These are phyloP conservation scores for Anaeromyces robustus DNA, from an alignment of 192 early-diverging fungal species.

Conservation along the genomic window DNA sequence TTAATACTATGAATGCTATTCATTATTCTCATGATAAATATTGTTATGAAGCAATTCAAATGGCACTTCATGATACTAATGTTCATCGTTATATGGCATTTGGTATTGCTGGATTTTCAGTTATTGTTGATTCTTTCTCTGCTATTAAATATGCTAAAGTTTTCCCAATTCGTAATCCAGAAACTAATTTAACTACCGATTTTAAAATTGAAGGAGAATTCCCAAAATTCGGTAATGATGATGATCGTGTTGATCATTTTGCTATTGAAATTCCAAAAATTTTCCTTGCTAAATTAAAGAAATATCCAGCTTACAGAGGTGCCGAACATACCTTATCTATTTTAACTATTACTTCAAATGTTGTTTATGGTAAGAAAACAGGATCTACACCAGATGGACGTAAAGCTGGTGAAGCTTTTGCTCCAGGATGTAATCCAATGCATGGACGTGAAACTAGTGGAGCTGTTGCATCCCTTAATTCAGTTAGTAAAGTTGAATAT, in stretches of 20 bases:
- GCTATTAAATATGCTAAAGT: constrained; percentile 10
- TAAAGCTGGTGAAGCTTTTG: constrained; percentile 6
- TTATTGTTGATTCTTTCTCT: constrained; percentile 9
- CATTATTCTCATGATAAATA: constrained; percentile 10
- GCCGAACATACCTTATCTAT: constrained; percentile 8
- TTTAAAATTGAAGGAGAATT: constrained; percentile 9
- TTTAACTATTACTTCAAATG: constrained; percentile 8
- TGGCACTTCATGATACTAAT: constrained; percentile 11
- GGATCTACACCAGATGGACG: constrained; percentile 10
- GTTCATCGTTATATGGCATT: constrained; percentile 10
- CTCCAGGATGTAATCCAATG: constrained; percentile 9
- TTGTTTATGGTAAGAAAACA: constrained; percentile 9
- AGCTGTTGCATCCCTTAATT: constrained; percentile 7
- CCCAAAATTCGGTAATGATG: neutral
- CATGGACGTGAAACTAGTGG: constrained; percentile 7
- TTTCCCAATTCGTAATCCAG: constrained; percentile 10
- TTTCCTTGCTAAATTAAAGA: constrained; percentile 6
- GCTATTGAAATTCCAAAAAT: constrained; percentile 7
- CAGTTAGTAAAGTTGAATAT: constrained; percentile 11
- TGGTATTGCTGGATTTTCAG: constrained; percentile 9
- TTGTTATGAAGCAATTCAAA: constrained; percentile 12
- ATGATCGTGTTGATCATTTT: constrained; percentile 7
- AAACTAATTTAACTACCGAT: constrained; percentile 10
- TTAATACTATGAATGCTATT: constrained; percentile 12
- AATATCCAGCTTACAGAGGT: constrained; percentile 6